Conservation (phyloP, 2,329 filamentous ascomycete species). For the Aspergillus oerlinghausenensis region DNA sequence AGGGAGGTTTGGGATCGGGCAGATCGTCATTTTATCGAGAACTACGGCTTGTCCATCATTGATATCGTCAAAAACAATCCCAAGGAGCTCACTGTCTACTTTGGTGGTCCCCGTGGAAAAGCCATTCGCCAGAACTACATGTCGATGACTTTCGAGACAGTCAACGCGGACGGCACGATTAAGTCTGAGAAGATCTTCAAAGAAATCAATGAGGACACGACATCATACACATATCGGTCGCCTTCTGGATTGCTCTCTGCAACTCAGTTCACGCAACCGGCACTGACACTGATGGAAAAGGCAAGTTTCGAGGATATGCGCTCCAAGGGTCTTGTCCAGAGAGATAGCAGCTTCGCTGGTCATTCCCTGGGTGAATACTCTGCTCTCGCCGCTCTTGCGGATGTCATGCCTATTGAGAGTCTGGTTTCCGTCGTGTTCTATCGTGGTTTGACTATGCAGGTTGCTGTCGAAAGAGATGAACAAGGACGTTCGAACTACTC, state of each 20-base stretch:
- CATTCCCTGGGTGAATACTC: constrained; percentile 99
- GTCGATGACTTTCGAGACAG: constrained; percentile 99
- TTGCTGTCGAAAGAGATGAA: constrained; percentile 93
- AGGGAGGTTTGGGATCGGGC: constrained; percentile 97
- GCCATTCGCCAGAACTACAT: constrained; percentile 99
- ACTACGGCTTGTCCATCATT: constrained; percentile 97
- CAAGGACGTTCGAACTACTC: constrained; percentile 94
- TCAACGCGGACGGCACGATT: constrained; percentile 82
- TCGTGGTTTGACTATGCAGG: constrained; percentile 97
- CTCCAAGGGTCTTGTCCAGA: constrained; percentile 88
- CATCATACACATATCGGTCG: constrained; percentile 94
- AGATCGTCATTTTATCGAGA: constrained; percentile 97
- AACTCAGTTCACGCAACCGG: constrained; percentile 97
- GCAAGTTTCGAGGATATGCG: constrained; percentile 99
- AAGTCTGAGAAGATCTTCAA: constrained; percentile 99
- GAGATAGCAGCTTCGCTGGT: constrained; percentile 94
- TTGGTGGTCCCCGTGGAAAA: constrained; percentile 93
- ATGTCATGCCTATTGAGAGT: constrained; percentile 99
- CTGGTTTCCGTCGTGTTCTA: constrained; percentile 99
- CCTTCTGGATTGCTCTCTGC: constrained; percentile 92
- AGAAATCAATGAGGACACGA: constrained; percentile 86
- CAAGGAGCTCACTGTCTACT: constrained; percentile 97
- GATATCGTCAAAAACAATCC: constrained; percentile 99
- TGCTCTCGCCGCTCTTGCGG: constrained; percentile 87
- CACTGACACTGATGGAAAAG: constrained; percentile 98